Conservation (phyloP, 345 rosid genomes). For the Salix caprea region DNA sequence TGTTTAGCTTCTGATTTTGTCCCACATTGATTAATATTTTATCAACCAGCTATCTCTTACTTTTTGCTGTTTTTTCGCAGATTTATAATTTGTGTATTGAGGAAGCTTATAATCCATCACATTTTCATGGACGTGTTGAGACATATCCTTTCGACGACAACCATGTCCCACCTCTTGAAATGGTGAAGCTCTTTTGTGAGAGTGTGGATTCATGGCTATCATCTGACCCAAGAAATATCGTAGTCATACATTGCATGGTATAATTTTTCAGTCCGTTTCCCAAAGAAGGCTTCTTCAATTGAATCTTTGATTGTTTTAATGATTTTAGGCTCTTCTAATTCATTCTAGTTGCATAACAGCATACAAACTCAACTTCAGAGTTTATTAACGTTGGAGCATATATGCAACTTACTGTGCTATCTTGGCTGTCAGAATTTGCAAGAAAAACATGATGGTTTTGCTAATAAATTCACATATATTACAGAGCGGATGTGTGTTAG, state of each 20-base stretch:
- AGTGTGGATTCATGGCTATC: conserved; percentile 83
- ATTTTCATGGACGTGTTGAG: conserved; percentile 82
- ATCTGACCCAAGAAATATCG: conserved; percentile 62
- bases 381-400: too few species aligned
- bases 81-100: conserved; percentile 84
- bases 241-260: conserved; percentile 95
- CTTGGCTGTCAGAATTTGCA: not conserved
- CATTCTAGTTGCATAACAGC: too few species aligned
- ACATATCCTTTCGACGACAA: conserved; percentile 84
- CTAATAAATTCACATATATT: not conserved
- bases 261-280: not conserved
- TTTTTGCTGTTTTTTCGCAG: conserved; percentile 23
- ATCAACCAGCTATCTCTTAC: not conserved
- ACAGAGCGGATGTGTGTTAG: too few species aligned
- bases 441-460: not conserved
- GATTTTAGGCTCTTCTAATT: too few species aligned
- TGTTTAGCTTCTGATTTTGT: not conserved
- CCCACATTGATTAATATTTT: not conserved
- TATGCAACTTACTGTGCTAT: not conserved
- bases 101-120: conserved; percentile 62
- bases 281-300: too few species aligned
- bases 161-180: conserved; percentile 76
- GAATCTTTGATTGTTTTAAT: too few species aligned
- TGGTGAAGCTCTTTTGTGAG: conserved; percentile 74
- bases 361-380: too few species aligned